phyloP scores from a whole-genome alignment of 2,329 filamentous ascomycete genomes.

The Xylaria arbuscula region DNA sequence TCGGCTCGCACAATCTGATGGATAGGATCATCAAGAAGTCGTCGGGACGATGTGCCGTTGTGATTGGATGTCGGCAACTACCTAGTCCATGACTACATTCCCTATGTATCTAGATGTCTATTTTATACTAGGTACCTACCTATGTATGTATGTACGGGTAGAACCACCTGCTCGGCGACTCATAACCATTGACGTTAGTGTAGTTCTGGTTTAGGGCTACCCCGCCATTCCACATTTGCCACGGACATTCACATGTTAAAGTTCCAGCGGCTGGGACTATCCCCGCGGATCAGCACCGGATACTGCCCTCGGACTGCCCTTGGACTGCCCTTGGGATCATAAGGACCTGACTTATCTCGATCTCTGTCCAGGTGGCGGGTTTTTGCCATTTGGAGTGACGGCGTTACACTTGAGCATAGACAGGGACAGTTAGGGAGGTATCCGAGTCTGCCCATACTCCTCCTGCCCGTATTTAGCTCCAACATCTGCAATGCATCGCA shows the following conservation, averaged over 20 bases:
- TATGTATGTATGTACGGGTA: background rate
- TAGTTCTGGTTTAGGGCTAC: background rate
- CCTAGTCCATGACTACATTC: background rate
- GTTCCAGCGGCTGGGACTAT: background rate
- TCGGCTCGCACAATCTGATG: background rate
- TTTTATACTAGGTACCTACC: background rate
- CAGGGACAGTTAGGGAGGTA: background rate
- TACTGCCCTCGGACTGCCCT: background rate
- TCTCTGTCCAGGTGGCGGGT: background rate
- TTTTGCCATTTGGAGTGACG: background rate
- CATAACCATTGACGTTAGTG: no score
- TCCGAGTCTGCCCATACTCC: background rate
- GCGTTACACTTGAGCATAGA: no score
- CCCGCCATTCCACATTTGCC: constrained; percentile 8
- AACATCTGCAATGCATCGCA: constrained; percentile 5
- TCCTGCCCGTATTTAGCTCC: no score
- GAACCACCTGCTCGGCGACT: constrained; percentile 2
- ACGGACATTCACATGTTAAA: constrained; percentile 26
- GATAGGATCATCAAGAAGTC: background rate
- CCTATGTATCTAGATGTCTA: background rate
- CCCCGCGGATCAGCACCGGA: no score
- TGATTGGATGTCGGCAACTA: background rate
- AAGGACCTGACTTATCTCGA: background rate
- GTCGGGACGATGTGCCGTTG: background rate
- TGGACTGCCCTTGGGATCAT: background rate